phyloP scores from a whole-genome alignment of 495 filamentous ascomycete genomes.

The Extremus antarcticus region DNA sequence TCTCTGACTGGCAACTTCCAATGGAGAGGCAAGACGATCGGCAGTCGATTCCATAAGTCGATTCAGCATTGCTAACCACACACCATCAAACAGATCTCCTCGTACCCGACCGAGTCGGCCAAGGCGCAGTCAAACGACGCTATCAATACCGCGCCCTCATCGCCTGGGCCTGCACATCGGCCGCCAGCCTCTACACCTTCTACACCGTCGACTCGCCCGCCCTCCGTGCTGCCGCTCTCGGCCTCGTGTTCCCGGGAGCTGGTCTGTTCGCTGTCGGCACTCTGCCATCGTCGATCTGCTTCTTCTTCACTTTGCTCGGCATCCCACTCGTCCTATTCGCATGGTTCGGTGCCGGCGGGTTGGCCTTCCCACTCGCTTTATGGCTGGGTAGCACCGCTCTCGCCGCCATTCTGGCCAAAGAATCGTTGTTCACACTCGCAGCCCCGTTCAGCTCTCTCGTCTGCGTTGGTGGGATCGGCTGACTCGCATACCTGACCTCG shows the following conservation, averaged over 20 bases:
- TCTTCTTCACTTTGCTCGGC: neutral
- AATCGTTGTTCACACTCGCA: neutral
- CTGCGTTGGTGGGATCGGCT: neutral
- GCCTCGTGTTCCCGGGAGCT: constrained; percentile 12
- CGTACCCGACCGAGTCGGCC: constrained; percentile 6
- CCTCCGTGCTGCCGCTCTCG: constrained; percentile 8
- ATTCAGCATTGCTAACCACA: neutral
- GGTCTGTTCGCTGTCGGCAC: constrained; percentile 12
- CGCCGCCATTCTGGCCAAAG: constrained; percentile 1
- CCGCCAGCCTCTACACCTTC: constrained; percentile 6
- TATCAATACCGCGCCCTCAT: constrained; percentile 5
- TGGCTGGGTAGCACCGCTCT: constrained; percentile 2
- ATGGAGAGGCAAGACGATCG: neutral
- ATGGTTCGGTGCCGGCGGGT: constrained; percentile 14
- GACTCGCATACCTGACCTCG: neutral
- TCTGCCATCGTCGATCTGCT: neutral
- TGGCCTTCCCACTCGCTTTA: constrained; percentile 5
- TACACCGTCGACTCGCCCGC: constrained; percentile 2
- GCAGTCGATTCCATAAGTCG: too few species aligned
- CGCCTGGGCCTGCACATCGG: constrained; percentile 3
- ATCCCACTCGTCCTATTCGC: constrained; percentile 8
- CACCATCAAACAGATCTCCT: constrained; percentile 5
- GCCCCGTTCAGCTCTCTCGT: neutral
- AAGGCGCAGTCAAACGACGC: constrained; percentile 4
- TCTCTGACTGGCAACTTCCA: neutral